Percentiles rank a stretch among this genome's conserved stretches.
Evolutionary conservation across 345 rosid genomes (phyloP).

Genomic region (Populus euphratica): DNA sequence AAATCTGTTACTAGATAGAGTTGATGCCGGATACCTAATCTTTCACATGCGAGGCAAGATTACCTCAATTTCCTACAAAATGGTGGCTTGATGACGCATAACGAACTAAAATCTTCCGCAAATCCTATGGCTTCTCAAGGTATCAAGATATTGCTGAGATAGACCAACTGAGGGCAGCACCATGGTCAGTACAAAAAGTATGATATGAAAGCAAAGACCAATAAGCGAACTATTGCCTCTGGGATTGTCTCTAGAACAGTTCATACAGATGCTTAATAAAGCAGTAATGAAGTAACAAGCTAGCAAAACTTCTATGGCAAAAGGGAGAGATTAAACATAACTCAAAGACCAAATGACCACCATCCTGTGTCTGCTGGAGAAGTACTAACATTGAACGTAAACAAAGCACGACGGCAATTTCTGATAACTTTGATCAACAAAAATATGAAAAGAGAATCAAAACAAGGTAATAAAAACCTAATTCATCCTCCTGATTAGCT

Average conservation of each 20-base stretch:
- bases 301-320: background rate
- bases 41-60: background rate
- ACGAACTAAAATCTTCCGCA: background rate
- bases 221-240: background rate
- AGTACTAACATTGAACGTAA: background rate
- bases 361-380: background rate
- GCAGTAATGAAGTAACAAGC: too few relatives aligned
- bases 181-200: background rate
- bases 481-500: conserved; percentile 84
- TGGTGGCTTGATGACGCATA: background rate
- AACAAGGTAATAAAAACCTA: conserved; percentile 22
- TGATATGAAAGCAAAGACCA: background rate
- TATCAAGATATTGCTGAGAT: background rate
- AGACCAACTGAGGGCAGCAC: background rate
- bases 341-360: background rate
- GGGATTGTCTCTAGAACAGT: background rate
- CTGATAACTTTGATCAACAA: background rate
- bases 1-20: background rate
- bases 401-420: background rate
- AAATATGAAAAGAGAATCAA: background rate
- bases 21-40: background rate
- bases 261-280: too few relatives aligned
- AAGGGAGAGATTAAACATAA: background rate
- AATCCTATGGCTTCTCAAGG: background rate
- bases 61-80: background rate